Percentiles rank a stretch among this genome's conserved stretches.
Evolutionary conservation across 2,329 filamentous ascomycete species (phyloP).

Genomic region (Cercospora beticola): DNA sequence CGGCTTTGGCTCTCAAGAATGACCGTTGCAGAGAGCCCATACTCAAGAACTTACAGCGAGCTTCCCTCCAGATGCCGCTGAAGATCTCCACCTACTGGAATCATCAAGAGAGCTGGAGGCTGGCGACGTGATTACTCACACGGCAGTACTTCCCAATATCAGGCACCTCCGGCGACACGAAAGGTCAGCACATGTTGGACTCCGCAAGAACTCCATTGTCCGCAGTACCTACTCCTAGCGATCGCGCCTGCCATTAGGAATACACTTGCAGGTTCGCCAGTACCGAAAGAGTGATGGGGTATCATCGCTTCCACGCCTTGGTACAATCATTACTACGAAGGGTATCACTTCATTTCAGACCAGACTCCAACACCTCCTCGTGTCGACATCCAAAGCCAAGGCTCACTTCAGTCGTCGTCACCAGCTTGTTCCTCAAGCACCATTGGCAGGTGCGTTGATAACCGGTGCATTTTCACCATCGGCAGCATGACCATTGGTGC

Average conservation of each 20-base stretch:
- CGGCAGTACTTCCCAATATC: not conserved
- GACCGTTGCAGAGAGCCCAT: not conserved
- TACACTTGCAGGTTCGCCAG: not conserved
- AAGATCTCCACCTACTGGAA: not conserved
- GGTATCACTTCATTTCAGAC: not conserved
- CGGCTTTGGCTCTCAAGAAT: not conserved
- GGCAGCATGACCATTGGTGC: constrained; percentile 5
- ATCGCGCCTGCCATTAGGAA: not conserved
- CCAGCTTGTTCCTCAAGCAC: not conserved
- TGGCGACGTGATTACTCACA: not conserved
- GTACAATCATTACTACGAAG: constrained; percentile 7
- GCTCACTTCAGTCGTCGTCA: not conserved
- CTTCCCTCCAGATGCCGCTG: not conserved
- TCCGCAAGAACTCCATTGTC: not conserved
- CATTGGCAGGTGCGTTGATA: not conserved
- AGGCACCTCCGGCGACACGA: not conserved
- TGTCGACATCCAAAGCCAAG: not conserved
- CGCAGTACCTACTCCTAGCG: not conserved
- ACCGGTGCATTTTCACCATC: constrained; percentile 2
- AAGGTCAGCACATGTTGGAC: not conserved
- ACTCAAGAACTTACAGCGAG: not conserved
- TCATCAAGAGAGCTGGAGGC: not conserved
- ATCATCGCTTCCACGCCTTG: not conserved
- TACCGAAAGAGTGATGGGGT: constrained; percentile 4
- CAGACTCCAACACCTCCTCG: not conserved